Base-by-base conservation (phyloP, 75 land plant genomes). In the Picea glauca region DNA sequence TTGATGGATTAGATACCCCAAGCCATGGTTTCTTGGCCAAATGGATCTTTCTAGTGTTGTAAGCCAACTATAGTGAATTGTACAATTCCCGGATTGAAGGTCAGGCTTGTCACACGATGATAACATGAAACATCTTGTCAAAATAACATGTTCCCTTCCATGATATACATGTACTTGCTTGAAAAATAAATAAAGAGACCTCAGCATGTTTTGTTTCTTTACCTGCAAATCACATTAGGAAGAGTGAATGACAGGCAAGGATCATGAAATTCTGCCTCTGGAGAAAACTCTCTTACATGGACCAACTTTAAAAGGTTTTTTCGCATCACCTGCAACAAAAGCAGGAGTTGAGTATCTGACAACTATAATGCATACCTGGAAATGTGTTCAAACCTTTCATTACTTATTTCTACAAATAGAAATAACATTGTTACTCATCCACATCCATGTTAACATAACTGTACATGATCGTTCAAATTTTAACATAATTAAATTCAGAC, bases 151-250 rank as follows among this genome's bases (percentile, higher is more conserved):
- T 9, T 46, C 50, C 56, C 56, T 50, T 50, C 11, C 56, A 50
- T 9, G 9, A 50, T 50, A 50, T 50, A 9, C 9, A 50, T 50
- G 56, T 50, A 50, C 56, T 50, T 50, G 56, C 56, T 50, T 50
- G 12, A 50, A 50, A 50, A 50, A 50, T 50, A 50, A 50, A 50
- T 50, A 50, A 50, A 50, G 9, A 1, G 9, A 50, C 35, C 20
- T 33, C 21, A n/a, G 35, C 70, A 79, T 20, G 40, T 21, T 70
- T 43, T 21, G n/a, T 43, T 43, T 73, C 76, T 61, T 35, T 87
- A 94, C 99, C 99, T 97, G 96, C 99, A 97, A 65, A 97, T 95
- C 46, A 97, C 93, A 79, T 97, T 93, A 26, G 99, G 99, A 74
- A 97, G 87, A 23, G 86, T 91, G 67, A 97, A 94, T 6, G 98